Conservation (phyloP, 768 basidiomycete genomes). For the Mycena belliarum region DNA sequence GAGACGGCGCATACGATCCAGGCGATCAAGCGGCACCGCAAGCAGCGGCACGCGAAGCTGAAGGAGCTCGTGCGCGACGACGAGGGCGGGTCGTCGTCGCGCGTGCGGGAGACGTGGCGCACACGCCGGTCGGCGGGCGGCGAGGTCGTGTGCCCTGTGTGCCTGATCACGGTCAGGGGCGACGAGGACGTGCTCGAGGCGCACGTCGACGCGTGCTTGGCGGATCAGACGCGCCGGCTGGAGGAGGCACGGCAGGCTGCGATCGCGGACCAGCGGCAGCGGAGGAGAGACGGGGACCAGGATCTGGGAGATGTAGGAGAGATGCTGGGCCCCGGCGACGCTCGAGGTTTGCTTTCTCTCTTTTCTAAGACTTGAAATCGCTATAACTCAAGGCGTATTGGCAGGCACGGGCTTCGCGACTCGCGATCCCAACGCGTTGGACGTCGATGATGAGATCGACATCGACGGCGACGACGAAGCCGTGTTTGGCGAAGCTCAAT, state of each 20-base stretch:
- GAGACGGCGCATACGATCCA: constrained; percentile 57
- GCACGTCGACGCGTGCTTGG: constrained; percentile 80
- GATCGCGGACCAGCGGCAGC: constrained; percentile 30
- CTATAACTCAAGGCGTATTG: not conserved
- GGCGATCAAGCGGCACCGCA: constrained; percentile 67
- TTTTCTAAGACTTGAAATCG: not conserved
- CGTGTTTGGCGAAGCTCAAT: constrained; percentile 68
- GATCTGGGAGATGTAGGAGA: constrained; percentile 28
- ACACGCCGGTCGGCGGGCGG: constrained; percentile 33
- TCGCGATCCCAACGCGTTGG: constrained; percentile 54
- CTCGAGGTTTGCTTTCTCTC: constrained; percentile 40
- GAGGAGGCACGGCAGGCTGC: constrained; percentile 45
- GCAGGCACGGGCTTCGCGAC: constrained; percentile 74
- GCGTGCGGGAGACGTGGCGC: constrained; percentile 31
- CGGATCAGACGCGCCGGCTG: constrained; percentile 48
- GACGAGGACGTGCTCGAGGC: constrained; percentile 76
- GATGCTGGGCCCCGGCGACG: constrained; percentile 41
- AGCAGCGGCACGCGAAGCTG: constrained; percentile 64
- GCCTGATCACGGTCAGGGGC: constrained; percentile 54
- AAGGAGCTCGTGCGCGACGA: constrained; percentile 68
- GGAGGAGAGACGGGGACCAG: constrained; percentile 30
- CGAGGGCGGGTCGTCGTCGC: constrained; percentile 40
- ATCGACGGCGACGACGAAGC: constrained; percentile 62
- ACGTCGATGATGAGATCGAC: constrained; percentile 65
- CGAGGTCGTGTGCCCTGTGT: constrained; percentile 70